Percentiles rank a stretch among this genome's conserved stretches.
phyloP scores from a whole-genome alignment of 1,139 yeast genomes.

The Torulaspora globosa region DNA sequence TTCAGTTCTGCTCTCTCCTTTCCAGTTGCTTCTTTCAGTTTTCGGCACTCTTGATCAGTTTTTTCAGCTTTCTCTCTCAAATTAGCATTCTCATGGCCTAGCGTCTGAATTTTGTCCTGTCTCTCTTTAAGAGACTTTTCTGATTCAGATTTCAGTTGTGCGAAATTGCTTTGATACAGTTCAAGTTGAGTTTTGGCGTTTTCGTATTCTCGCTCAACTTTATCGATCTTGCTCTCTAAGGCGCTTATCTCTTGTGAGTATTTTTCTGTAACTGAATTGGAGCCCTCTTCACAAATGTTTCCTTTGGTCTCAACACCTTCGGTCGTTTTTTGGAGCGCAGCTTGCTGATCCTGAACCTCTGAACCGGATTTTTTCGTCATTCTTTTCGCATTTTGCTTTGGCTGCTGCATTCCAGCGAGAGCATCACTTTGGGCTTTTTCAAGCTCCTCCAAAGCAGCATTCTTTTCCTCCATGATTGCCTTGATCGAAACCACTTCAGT shows the following conservation, averaged over 20 bases:
- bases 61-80: not conserved
- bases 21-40: not conserved
- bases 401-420: not conserved
- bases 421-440: not conserved
- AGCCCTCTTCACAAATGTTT: constrained; percentile 44
- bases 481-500: not conserved
- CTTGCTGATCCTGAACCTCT: constrained; percentile 5
- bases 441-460: not conserved
- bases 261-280: constrained; percentile 48
- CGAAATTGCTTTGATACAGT: not conserved
- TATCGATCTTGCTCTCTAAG: constrained; percentile 31
- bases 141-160: constrained; percentile 5
- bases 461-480: not conserved
- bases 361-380: not conserved
- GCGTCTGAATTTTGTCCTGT: constrained; percentile 2
- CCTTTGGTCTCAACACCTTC: constrained; percentile 51
- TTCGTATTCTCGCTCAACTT: constrained; percentile 8
- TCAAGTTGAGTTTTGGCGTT: constrained; percentile 7
- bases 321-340: constrained; percentile 34
- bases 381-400: not conserved
- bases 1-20: constrained; percentile 4
- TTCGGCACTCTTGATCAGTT: not conserved
- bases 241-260: constrained; percentile 46
- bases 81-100: not conserved
- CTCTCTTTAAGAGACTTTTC: constrained; percentile 4